Base-by-base conservation (phyloP, 2,329 filamentous ascomycete species). In the Xylariaceae sp. region DNA sequence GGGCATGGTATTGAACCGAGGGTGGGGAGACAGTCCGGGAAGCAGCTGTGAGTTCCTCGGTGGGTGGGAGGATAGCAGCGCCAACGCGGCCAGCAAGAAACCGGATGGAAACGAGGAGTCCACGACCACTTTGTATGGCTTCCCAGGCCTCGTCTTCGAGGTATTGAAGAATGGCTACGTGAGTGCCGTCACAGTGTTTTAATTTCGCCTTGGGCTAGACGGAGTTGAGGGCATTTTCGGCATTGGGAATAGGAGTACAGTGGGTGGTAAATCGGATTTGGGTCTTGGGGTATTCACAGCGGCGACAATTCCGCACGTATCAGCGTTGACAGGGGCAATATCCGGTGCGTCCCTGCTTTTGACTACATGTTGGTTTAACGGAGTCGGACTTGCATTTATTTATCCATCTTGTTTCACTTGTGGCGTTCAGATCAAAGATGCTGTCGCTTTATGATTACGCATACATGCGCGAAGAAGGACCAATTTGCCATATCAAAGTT, bases 101-200 rank as follows among this genome's bases (percentile, higher is more conserved):
- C 70, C 62, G 57, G 81, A 73, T 31, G 65, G 69, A 3, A 70
- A 61, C 31, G 72, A 74, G 27, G 75, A 79, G 50, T 76, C 75
- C 43, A 79, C 75, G 40, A 95, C 89, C 12, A 90, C 89, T 46
- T 65, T 98, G 18, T 97, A 88, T 66, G 89, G 90, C 1, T 96
- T 96, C 56, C 90, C 92, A 0, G 90, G 92, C 0, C 67, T 97
- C 62, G 79, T 96, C 32, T 97, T 98, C 66, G 92, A 98, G 65
- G 90, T 98, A 18, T 65, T 97, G 61, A 89, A 86, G 77, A 96
- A 94, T 57, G 88, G 86, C 3, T 83, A 80, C 45, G 85, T 98
- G 16, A 94, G 88, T 62, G 85, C 86, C 17, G 70, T 97, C 59
- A 97, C 90, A 8, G 81, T 95, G 16, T 95, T 89, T 67, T 95